Evolutionary conservation across 2,329 filamentous ascomycete genomes (phyloP).

Genomic region (Sclerotinia nivalis): DNA sequence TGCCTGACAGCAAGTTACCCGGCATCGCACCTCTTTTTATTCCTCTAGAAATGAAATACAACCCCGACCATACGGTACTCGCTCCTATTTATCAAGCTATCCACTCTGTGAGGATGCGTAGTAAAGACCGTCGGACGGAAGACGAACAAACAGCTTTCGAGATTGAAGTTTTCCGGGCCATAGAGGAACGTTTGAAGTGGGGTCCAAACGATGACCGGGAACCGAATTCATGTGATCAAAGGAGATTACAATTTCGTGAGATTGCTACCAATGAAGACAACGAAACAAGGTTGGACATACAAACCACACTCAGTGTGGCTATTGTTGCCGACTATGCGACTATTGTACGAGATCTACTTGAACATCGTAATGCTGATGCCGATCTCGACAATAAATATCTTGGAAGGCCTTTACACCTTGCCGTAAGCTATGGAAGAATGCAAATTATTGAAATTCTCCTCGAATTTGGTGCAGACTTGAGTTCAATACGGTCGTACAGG

Average conservation of each 20-base stretch:
- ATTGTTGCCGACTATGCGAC: background rate
- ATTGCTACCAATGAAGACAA: background rate
- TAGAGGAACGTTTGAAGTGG: background rate
- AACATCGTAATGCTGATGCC: background rate
- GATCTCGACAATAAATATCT: background rate
- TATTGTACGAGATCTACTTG: background rate
- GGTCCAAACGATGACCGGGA: background rate
- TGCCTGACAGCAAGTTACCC: background rate
- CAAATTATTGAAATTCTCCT: background rate
- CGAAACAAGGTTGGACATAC: background rate
- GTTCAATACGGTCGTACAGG: too few relatives aligned
- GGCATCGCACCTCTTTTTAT: background rate
- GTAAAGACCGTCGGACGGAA: background rate
- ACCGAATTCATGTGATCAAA: too few relatives aligned
- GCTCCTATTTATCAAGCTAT: background rate
- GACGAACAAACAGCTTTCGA: background rate
- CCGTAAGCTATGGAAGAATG: background rate
- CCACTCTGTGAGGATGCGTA: background rate
- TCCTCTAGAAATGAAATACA: background rate
- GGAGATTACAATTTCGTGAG: background rate
- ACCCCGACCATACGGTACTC: background rate
- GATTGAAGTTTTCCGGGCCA: background rate
- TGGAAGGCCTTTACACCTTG: background rate
- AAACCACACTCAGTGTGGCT: background rate
- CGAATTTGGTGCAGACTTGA: background rate